A percentile compares a stretch with the other conserved stretches of the same genome.
Evolutionary conservation across 1,284 basidiomycete genomes (phyloP).

Genomic region (Cutaneotrichosporon daszewskae): DNA sequence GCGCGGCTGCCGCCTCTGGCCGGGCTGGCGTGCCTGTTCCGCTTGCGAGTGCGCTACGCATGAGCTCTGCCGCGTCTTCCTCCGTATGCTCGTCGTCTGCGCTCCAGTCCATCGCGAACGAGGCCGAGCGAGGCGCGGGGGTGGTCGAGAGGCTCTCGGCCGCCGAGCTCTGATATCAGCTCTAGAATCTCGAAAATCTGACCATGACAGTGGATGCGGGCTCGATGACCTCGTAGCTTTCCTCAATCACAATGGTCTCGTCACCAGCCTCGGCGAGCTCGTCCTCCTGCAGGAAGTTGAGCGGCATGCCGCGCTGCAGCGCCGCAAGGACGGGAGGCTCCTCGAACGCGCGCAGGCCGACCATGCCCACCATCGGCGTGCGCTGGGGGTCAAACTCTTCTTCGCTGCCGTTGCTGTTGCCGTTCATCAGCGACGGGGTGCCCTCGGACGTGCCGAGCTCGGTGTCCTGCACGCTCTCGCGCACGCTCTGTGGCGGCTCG

Average conservation of each 20-base stretch:
- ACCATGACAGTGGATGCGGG: slow-evolving; percentile 1
- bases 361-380: slow-evolving; percentile 4
- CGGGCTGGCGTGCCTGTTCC: background rate
- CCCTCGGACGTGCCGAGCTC: background rate
- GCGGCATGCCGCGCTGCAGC: slow-evolving; percentile 10
- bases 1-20: background rate
- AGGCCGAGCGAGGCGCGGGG: no score
- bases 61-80: slow-evolving; percentile 8
- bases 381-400: slow-evolving; percentile 10
- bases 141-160: slow-evolving; percentile 5
- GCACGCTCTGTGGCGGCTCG: slow-evolving; percentile 5
- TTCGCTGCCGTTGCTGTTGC: no score
- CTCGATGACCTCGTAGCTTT: slow-evolving; percentile 24
- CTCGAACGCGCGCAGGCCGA: slow-evolving; percentile 4
- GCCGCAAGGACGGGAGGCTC: background rate
- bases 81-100: slow-evolving; percentile 23
- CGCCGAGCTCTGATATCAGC: background rate
- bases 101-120: slow-evolving; percentile 23
- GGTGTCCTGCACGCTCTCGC: slow-evolving; percentile 1
- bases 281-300: slow-evolving; percentile 44
- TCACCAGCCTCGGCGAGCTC: slow-evolving; percentile 25
- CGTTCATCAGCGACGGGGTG: background rate
- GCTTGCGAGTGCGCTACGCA: background rate
- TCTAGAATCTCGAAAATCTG: background rate
- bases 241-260: slow-evolving; percentile 14